These are phyloP conservation scores for Toxoplasma gondii DNA, from an alignment of 169 alveolate species.

Conservation along the genomic window DNA sequence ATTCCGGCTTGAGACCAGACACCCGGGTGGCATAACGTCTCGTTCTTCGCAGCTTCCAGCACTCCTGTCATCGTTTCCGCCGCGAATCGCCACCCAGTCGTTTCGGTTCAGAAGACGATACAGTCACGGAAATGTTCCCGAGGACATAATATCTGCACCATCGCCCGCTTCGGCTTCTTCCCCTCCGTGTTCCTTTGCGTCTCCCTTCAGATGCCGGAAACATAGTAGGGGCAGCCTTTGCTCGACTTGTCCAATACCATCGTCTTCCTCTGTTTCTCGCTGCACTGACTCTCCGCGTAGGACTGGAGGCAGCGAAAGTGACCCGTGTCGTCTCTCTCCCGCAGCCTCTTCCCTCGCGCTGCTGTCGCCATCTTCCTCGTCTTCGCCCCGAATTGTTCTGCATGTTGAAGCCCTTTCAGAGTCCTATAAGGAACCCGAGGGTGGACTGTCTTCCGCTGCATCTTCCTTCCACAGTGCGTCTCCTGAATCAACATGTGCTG, in stretches of 20 bases:
- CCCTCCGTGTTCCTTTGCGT: not conserved
- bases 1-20: too few relatives aligned
- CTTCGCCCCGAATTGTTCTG: not conserved
- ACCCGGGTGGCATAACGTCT: too few relatives aligned
- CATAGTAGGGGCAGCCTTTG: not conserved
- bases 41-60: too few relatives aligned
- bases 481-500: not conserved
- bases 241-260: not conserved
- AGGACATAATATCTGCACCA: not conserved
- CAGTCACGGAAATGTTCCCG: not conserved
- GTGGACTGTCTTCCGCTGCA: not conserved
- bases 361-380: not conserved
- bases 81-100: not conserved
- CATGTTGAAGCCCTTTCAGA: not conserved
- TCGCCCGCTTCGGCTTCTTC: not conserved
- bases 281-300: not conserved
- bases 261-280: not conserved
- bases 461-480: not conserved
- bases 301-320: not conserved
- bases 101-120: not conserved
- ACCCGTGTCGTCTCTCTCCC: not conserved
- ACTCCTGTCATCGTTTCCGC: too few relatives aligned
- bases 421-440: not conserved
- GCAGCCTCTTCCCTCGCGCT: not conserved
- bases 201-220: not conserved